Percentiles rank a stretch among this genome's conserved stretches.
phyloP scores from a whole-genome alignment of 2,329 filamentous ascomycete genomes.

The Colletotrichum brevisporum region DNA sequence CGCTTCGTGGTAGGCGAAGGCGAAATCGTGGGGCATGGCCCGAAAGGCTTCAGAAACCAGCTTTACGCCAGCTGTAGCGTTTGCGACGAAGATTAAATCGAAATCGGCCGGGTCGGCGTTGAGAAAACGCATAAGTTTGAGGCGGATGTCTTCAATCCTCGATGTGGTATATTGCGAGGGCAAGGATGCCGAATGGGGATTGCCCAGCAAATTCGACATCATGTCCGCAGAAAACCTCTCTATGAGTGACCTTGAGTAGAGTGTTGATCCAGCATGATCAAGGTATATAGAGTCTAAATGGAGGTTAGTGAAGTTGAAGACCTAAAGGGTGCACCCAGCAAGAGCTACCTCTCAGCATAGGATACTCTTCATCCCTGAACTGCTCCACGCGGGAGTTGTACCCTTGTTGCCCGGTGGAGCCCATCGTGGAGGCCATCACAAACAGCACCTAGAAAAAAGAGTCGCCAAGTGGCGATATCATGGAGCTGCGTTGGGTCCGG shows the following conservation, averaged over 20 bases:
- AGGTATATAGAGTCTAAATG: slow-evolving; percentile 81
- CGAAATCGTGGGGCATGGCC: slow-evolving; percentile 78
- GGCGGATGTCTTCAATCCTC: slow-evolving; percentile 81
- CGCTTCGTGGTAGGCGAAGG: slow-evolving; percentile 86
- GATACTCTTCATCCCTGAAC: slow-evolving; percentile 74
- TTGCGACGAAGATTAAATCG: slow-evolving; percentile 91
- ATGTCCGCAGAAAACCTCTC: slow-evolving; percentile 85
- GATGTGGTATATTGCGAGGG: slow-evolving; percentile 84
- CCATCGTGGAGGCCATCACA: slow-evolving; percentile 13
- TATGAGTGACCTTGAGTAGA: slow-evolving; percentile 84
- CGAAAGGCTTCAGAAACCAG: slow-evolving; percentile 85
- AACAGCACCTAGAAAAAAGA: not conserved
- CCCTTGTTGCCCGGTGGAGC: slow-evolving; percentile 32
- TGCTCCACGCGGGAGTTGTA: slow-evolving; percentile 74
- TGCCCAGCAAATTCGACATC: slow-evolving; percentile 84
- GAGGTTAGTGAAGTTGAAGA: slow-evolving; percentile 33
- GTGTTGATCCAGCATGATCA: slow-evolving; percentile 95
- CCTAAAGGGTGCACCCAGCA: not conserved
- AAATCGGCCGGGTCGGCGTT: slow-evolving; percentile 85
- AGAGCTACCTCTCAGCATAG: slow-evolving; percentile 75
- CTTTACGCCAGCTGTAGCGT: slow-evolving; percentile 93
- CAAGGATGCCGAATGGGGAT: slow-evolving; percentile 89
- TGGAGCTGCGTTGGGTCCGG: no score
- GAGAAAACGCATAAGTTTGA: slow-evolving; percentile 81
- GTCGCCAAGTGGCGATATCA: no score